phyloP scores from a whole-genome alignment of 75 land plant genomes.

The Cunninghamia lanceolata region DNA sequence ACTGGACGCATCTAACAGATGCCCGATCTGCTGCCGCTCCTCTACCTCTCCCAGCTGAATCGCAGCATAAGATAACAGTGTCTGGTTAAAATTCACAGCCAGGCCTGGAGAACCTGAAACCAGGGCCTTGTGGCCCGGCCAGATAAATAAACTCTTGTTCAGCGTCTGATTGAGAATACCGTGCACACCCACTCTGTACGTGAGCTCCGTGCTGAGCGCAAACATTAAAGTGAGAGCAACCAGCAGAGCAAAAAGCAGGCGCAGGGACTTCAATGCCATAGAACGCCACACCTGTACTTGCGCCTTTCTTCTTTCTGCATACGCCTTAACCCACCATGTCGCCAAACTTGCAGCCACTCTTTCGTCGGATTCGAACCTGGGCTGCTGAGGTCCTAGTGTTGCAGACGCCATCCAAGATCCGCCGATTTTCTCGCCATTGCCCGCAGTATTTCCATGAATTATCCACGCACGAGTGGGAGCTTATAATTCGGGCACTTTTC shows the following conservation, averaged over 20 bases:
- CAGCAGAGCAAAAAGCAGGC: background rate
- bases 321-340: background rate
- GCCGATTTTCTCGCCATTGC: background rate
- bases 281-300: background rate
- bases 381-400: background rate
- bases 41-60: slow-evolving; percentile 26
- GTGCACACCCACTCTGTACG: background rate
- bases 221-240: background rate
- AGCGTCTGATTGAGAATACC: slow-evolving; percentile 1
- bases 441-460: background rate
- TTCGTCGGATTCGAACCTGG: background rate
- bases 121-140: slow-evolving; percentile 4
- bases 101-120: background rate
- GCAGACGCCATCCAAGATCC: background rate
- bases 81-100: slow-evolving; percentile 23
- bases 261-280: background rate
- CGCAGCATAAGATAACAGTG: slow-evolving; percentile 33
- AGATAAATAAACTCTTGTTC: background rate
- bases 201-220: slow-evolving; percentile 3
- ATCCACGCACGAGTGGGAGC: background rate
- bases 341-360: background rate
- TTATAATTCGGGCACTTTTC: background rate
- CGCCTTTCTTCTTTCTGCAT: background rate
- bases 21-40: slow-evolving; percentile 26
- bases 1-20: slow-evolving; percentile 27